Evolutionary conservation across 129 eudicot species (phyloP).

Genomic region (Solidago caesia): DNA sequence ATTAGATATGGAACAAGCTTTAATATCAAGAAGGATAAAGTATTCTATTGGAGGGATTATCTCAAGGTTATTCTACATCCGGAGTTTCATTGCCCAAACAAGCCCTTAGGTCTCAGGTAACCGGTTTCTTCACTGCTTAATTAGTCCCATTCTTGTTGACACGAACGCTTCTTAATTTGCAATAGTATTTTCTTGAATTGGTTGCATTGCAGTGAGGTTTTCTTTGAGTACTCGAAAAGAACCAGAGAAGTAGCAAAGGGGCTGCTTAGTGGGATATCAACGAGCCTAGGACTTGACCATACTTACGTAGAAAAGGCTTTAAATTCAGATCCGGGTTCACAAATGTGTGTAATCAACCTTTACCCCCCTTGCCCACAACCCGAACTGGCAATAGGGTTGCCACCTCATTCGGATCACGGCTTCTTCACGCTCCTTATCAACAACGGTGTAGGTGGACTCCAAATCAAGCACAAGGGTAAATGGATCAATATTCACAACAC

Average conservation of each 20-base stretch:
- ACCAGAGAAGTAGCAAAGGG: constrained; percentile 37
- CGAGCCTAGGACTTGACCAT: constrained; percentile 50
- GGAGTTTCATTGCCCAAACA: constrained; percentile 56
- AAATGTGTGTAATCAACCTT: constrained; percentile 36
- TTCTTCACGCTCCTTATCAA: constrained; percentile 49
- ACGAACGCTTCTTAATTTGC: not conserved
- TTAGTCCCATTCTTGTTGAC: not conserved
- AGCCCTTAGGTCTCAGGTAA: constrained; percentile 58
- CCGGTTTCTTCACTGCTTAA: too few species aligned
- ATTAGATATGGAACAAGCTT: constrained; percentile 61
- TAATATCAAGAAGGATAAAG: constrained; percentile 37
- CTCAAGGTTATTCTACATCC: constrained; percentile 60
- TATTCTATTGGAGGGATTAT: constrained; percentile 67
- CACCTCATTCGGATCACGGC: constrained; percentile 66
- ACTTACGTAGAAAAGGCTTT: constrained; percentile 30
- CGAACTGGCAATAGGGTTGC: constrained; percentile 56
- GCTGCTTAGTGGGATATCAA: constrained; percentile 43
- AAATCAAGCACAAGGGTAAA: constrained; percentile 45
- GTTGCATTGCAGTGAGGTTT: constrained; percentile 40
- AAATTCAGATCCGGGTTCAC: constrained; percentile 37
- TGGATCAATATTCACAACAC: constrained; percentile 53
- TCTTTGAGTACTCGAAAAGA: constrained; percentile 42
- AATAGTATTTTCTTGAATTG: too few species aligned
- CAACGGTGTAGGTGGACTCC: constrained; percentile 50
- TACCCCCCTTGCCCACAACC: constrained; percentile 70